A percentile compares a stretch with the other conserved stretches of the same genome.
These are phyloP conservation scores for Aspergillus amoenus DNA, from an alignment of 2,329 filamentous ascomycete genomes.

Conservation along the genomic window DNA sequence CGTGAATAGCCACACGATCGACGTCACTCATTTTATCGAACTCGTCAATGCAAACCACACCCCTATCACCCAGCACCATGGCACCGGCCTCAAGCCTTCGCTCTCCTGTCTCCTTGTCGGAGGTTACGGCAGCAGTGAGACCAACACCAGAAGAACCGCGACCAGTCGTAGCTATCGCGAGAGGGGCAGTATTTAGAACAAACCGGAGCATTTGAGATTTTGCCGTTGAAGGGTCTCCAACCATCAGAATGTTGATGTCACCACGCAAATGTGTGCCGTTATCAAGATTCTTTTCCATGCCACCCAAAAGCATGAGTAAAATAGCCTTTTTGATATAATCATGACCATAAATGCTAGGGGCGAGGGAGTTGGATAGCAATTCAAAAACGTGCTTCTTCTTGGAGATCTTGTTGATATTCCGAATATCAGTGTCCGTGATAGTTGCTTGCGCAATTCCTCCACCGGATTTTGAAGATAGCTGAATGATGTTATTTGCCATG, in stretches of 20 bases:
- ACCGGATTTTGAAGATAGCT: slow-evolving; percentile 92
- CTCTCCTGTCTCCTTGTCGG: slow-evolving; percentile 96
- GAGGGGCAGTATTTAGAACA: slow-evolving; percentile 91
- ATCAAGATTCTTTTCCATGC: slow-evolving; percentile 97
- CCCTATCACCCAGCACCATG: slow-evolving; percentile 96
- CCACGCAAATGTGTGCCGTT: slow-evolving; percentile 97
- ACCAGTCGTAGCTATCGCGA: slow-evolving; percentile 96
- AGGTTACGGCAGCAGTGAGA: slow-evolving; percentile 93
- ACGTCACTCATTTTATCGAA: slow-evolving; percentile 99
- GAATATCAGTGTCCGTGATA: slow-evolving; percentile 94
- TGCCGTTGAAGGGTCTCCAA: slow-evolving; percentile 95
- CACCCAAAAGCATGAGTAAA: slow-evolving; percentile 87
- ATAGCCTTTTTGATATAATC: slow-evolving; percentile 98
- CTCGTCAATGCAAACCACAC: slow-evolving; percentile 97
- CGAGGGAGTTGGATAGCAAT: slow-evolving; percentile 86
- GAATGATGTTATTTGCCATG: slow-evolving; percentile 89
- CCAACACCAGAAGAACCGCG: slow-evolving; percentile 95
- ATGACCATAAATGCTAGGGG: slow-evolving; percentile 94
- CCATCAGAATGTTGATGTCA: slow-evolving; percentile 99
- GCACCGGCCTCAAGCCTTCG: slow-evolving; percentile 92
- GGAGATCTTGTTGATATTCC: slow-evolving; percentile 96
- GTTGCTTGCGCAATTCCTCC: slow-evolving; percentile 87
- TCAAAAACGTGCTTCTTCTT: slow-evolving; percentile 95
- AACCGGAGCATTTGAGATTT: slow-evolving; percentile 98
- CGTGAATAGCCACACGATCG: slow-evolving; percentile 96